Conservation (phyloP, 2,329 filamentous ascomycete species). For the Xylariales sp. region DNA sequence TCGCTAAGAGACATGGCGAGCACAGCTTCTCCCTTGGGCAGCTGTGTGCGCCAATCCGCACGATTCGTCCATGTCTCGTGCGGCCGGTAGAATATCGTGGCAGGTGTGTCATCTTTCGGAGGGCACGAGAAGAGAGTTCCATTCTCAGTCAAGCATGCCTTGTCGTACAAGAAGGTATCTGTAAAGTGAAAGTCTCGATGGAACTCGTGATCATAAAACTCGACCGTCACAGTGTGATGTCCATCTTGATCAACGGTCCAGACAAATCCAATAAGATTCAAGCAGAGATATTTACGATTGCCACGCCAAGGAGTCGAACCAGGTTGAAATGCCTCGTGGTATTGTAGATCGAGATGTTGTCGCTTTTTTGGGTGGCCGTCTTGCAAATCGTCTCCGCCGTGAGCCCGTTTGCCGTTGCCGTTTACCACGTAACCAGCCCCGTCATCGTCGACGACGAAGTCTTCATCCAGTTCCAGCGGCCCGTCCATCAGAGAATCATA, state of each 20-base stretch:
- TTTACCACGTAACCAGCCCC: constrained; percentile 79
- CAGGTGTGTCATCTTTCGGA: constrained; percentile 60
- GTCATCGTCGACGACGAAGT: constrained; percentile 93
- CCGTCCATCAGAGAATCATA: constrained; percentile 77
- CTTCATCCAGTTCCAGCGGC: constrained; percentile 55
- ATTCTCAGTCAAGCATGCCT: constrained; percentile 83
- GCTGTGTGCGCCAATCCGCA: constrained; percentile 80
- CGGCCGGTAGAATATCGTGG: constrained; percentile 90
- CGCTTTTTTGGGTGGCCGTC: constrained; percentile 44
- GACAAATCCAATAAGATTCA: constrained; percentile 90
- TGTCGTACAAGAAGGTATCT: constrained; percentile 93
- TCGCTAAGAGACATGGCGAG: constrained; percentile 87
- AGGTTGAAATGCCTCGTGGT: constrained; percentile 85
- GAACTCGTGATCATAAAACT: constrained; percentile 93
- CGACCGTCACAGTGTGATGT: constrained; percentile 89
- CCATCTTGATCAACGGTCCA: constrained; percentile 97
- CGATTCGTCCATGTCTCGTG: constrained; percentile 95
- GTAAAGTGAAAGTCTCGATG: constrained; percentile 97
- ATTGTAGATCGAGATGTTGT: constrained; percentile 53
- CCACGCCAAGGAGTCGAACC: constrained; percentile 95
- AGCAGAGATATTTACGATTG: constrained; percentile 85
- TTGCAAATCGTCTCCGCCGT: constrained; percentile 47
- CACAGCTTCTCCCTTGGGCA: constrained; percentile 85
- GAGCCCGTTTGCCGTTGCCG: constrained; percentile 42
- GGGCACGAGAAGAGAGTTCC: constrained; percentile 83